These are phyloP conservation scores for Sclerotinia minor DNA, from an alignment of 2,329 filamentous ascomycete genomes.

Conservation along the genomic window DNA sequence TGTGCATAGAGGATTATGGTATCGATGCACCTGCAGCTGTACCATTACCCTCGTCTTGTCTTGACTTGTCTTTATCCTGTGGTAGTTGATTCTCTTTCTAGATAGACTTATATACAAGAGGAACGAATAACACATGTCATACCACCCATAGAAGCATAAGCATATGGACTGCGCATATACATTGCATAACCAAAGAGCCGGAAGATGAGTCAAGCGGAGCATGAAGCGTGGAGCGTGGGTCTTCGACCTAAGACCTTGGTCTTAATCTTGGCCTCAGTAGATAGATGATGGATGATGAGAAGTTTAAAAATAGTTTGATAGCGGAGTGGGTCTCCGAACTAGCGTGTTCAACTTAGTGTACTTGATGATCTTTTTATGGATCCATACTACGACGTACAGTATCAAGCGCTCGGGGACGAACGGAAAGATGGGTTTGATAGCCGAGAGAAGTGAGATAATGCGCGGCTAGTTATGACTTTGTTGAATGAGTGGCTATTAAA, in stretches of 20 bases:
- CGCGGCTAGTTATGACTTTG: background rate
- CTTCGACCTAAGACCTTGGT: background rate
- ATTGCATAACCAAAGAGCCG: background rate
- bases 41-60: background rate
- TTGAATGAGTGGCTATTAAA: too few relatives aligned
- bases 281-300: background rate
- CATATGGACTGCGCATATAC: too few relatives aligned
- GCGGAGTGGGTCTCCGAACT: background rate
- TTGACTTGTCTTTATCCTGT: too few relatives aligned
- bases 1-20: background rate
- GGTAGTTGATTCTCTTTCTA: background rate
- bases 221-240: background rate
- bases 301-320: constrained; percentile 7
- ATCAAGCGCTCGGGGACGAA: constrained; percentile 5
- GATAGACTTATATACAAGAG: background rate
- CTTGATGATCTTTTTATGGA: background rate
- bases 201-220: background rate
- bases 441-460: background rate
- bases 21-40: background rate
- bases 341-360: too few relatives aligned
- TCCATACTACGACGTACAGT: too few relatives aligned
- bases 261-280: too few relatives aligned
- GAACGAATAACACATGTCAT: background rate
- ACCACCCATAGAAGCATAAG: too few relatives aligned
- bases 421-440: background rate